These are phyloP conservation scores for Trichoderma sp. DNA, from an alignment of 2,329 filamentous ascomycete species.

Conservation along the genomic window DNA sequence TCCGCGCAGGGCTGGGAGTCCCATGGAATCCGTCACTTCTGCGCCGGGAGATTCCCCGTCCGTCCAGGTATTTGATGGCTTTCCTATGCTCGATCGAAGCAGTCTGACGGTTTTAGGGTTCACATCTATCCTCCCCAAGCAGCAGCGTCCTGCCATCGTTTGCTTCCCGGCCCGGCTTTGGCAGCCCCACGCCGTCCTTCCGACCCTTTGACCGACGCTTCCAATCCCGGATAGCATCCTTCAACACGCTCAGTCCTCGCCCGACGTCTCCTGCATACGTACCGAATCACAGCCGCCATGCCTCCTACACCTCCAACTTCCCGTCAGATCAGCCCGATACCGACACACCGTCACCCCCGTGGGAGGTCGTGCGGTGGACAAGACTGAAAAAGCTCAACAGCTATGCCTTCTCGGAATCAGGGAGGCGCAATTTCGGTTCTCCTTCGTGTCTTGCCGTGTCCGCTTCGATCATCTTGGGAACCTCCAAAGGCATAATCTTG, in stretches of 20 bases:
- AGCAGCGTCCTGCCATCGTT: conserved; percentile 73
- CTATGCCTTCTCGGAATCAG: conserved; percentile 89
- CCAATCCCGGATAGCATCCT: conserved; percentile 76
- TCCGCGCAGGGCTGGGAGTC: conserved; percentile 64
- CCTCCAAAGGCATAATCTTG: conserved; percentile 89
- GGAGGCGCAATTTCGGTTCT: conserved; percentile 87
- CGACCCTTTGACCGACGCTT: conserved; percentile 94
- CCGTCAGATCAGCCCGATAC: conserved; percentile 63
- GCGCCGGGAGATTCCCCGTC: conserved; percentile 85
- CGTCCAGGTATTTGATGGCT: conserved; percentile 62
- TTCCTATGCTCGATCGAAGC: not conserved
- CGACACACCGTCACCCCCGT: conserved; percentile 77
- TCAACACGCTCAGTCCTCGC: conserved; percentile 60
- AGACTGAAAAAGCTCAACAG: conserved; percentile 85
- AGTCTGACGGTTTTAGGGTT: conserved; percentile 54
- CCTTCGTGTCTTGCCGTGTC: conserved; percentile 90
- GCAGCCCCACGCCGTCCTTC: conserved; percentile 77
- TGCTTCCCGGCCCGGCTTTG: conserved; percentile 65
- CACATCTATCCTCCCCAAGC: conserved; percentile 65
- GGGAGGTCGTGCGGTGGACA: conserved; percentile 97
- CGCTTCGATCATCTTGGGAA: conserved; percentile 85
- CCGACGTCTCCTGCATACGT: conserved; percentile 77
- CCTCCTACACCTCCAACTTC: conserved; percentile 74
- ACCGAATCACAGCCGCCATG: conserved; percentile 75
- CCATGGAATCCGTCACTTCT: conserved; percentile 68